Conservation (phyloP, 2,329 filamentous ascomycete species). For the Ceratocystis huliohia region DNA sequence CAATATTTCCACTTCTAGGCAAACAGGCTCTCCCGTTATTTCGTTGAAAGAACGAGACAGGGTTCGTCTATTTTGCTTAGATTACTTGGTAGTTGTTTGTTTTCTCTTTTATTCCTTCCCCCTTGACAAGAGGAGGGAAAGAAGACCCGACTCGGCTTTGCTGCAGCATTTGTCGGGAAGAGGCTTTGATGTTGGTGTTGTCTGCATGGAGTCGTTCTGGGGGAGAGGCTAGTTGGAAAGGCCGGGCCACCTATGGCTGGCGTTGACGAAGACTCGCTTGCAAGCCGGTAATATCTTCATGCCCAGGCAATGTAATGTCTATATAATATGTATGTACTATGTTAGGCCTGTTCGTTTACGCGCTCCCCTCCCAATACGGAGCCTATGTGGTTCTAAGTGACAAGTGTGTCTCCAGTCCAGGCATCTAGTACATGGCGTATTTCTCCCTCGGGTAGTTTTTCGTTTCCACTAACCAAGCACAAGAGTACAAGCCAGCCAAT, state of each 20-base stretch:
- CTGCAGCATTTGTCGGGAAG: background rate
- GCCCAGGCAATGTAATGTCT: background rate
- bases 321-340: background rate
- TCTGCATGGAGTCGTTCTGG: background rate
- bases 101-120: background rate
- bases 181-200: background rate
- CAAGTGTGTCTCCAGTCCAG: too few relatives aligned
- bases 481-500: background rate
- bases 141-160: background rate
- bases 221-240: background rate
- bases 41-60: background rate
- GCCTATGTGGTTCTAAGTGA: background rate
- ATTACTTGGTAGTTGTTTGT: background rate
- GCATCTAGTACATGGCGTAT: background rate
- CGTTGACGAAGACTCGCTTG: background rate
- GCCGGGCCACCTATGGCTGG: background rate
- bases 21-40: background rate
- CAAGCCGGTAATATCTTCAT: background rate
- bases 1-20: slow-evolving; percentile 3
- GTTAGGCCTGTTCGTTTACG: background rate
- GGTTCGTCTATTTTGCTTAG: background rate
- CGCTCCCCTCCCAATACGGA: background rate
- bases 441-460: background rate
- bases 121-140: background rate
- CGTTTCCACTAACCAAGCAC: background rate